Conservation (phyloP, 148 eudicot species). For the Rhododendron kiyosumense region DNA sequence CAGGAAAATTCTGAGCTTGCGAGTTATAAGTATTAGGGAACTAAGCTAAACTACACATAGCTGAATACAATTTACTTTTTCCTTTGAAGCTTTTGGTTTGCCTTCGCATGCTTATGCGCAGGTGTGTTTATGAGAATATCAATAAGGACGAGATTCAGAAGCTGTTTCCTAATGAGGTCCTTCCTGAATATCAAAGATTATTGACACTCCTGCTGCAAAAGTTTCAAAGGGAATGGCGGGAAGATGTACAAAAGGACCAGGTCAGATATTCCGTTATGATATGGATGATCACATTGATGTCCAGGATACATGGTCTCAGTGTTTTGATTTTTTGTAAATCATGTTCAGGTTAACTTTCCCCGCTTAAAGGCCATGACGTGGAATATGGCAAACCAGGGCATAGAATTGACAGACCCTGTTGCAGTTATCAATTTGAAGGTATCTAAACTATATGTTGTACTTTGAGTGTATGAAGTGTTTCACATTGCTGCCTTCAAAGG, state of each 20-base stretch:
- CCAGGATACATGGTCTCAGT: background rate
- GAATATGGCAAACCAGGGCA: conserved; percentile 25
- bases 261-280: conserved; percentile 11
- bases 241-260: conserved; percentile 40
- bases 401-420: conserved; percentile 24
- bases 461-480: background rate
- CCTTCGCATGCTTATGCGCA: conserved; percentile 43
- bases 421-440: conserved; percentile 35
- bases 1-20: background rate
- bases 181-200: conserved; percentile 40
- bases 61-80: background rate
- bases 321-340: background rate
- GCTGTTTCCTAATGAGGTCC: conserved; percentile 41
- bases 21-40: background rate
- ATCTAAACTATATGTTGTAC: background rate
- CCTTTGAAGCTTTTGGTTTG: conserved; percentile 43
- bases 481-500: background rate
- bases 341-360: conserved; percentile 23
- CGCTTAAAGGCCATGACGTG: conserved; percentile 32
- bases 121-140: conserved; percentile 36
- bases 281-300: background rate
- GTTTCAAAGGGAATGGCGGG: conserved; percentile 46
- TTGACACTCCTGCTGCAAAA: conserved; percentile 48
- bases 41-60: background rate
- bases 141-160: conserved; percentile 44